Conservation (phyloP, 78 protist species). For the Cavenderia fasciculata region DNA sequence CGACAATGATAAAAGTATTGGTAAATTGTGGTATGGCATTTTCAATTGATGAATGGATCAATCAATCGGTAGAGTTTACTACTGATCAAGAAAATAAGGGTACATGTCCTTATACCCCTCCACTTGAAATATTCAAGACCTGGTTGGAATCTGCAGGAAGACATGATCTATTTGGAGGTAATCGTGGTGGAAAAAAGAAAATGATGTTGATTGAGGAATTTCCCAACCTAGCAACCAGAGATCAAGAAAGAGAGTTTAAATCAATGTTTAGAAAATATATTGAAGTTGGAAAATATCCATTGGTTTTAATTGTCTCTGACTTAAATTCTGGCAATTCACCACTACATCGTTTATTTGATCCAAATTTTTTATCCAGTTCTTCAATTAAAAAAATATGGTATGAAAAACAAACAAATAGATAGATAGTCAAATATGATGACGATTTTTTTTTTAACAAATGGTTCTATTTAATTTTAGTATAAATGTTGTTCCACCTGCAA, state of each 20-base stretch:
- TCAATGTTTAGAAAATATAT: not conserved
- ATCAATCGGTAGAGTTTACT: conserved; percentile 32
- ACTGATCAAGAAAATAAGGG: conserved; percentile 19
- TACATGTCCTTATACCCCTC: conserved; percentile 10
- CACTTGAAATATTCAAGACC: conserved; percentile 11
- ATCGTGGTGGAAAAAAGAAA: not conserved
- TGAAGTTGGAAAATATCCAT: not conserved
- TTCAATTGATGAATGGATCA: conserved; percentile 62
- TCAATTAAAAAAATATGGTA: no score
- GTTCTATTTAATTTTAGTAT: not conserved
- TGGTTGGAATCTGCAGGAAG: conserved; percentile 32
- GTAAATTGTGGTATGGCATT: conserved; percentile 8
- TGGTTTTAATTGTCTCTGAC: conserved; percentile 29
- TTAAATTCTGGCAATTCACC: not conserved
- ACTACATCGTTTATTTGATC: conserved; percentile 11
- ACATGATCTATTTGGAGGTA: conserved; percentile 1
- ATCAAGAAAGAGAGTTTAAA: conserved; percentile 9
- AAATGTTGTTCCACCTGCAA: conserved; percentile 34
- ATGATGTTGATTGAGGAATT: conserved; percentile 31
- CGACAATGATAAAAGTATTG: conserved; percentile 33
- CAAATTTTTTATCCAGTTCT: no score
- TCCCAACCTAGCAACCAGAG: conserved; percentile 14
- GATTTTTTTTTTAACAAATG: not conserved
- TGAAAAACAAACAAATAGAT: no score
- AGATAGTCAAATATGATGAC: no score